Conservation (phyloP, 129 eudicot genomes). For the Flaveria trinervia region DNA sequence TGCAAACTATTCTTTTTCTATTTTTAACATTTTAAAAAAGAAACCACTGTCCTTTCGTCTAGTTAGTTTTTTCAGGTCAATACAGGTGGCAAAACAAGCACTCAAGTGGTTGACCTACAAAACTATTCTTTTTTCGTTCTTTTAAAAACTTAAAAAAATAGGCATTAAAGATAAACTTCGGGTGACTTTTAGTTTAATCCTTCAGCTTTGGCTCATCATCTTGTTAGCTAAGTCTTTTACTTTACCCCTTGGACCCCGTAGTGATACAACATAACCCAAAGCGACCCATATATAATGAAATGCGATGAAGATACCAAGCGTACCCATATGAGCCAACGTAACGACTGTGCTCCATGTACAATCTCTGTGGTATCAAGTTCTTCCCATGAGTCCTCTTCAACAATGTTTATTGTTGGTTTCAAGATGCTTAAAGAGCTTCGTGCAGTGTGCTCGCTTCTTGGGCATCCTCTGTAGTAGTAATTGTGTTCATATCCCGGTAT, state of each 20-base stretch:
- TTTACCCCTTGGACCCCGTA: background rate
- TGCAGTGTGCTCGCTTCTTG: conserved; percentile 68
- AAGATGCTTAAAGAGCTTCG: conserved; percentile 62
- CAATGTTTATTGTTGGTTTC: conserved; percentile 62
- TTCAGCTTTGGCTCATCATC: background rate
- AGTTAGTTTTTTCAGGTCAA: background rate
- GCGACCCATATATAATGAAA: background rate
- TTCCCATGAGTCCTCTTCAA: conserved; percentile 95
- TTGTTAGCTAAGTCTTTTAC: background rate
- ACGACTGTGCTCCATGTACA: conserved; percentile 63
- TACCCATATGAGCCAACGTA: conserved; percentile 99
- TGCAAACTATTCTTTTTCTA: background rate
- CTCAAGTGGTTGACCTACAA: background rate
- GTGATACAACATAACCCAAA: conserved; percentile 5
- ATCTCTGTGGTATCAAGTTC: conserved; percentile 77
- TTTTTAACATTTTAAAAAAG: background rate
- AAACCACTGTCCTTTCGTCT: background rate
- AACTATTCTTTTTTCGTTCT: background rate
- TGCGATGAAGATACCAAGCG: conserved; percentile 11
- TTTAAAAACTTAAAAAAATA: background rate
- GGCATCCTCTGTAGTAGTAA: conserved; percentile 91
- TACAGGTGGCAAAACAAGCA: background rate
- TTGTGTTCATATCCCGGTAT: conserved; percentile 58
- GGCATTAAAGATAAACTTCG: background rate
- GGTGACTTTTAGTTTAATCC: background rate